Conservation (phyloP, 108 stramenopile species). For the Fragilariopsis cylindrus region DNA sequence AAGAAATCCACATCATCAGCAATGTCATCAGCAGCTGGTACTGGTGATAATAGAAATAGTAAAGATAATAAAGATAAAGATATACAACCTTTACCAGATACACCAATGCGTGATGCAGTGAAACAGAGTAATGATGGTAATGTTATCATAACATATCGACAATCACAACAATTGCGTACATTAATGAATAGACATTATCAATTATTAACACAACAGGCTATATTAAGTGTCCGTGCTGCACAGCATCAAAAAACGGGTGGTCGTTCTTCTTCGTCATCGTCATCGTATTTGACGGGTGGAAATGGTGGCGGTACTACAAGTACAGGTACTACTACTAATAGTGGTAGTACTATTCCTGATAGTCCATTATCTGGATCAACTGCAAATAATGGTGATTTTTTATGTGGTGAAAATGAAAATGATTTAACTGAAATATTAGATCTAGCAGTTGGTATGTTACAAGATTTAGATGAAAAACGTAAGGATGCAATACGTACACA, state of each 20-base stretch:
- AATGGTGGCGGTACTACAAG: conserved; percentile 14
- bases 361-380: too few species aligned
- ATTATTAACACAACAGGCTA: conserved; percentile 73
- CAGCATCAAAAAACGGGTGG: conserved; percentile 39
- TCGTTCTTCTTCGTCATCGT: not conserved
- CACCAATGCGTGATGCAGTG: conserved; percentile 36
- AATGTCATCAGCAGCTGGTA: not conserved
- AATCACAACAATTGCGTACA: conserved; percentile 50
- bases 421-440: conserved; percentile 83
- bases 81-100: conserved; percentile 17
- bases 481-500: conserved; percentile 83
- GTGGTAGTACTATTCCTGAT: not conserved
- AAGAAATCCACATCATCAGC: not conserved
- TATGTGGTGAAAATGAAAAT: conserved; percentile 60
- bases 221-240: conserved; percentile 73
- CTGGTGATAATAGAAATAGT: conserved; percentile 14
- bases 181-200: conserved; percentile 78
- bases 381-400: conserved; percentile 24
- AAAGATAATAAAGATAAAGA: conserved; percentile 26
- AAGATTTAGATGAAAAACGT: conserved; percentile 88
- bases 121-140: conserved; percentile 8
- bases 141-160: conserved; percentile 48
- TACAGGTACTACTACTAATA: not conserved
- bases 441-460: conserved; percentile 82
- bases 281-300: not conserved